These are phyloP conservation scores for Irpex lacteus DNA, from an alignment of 1,284 basidiomycete species.

Conservation along the genomic window DNA sequence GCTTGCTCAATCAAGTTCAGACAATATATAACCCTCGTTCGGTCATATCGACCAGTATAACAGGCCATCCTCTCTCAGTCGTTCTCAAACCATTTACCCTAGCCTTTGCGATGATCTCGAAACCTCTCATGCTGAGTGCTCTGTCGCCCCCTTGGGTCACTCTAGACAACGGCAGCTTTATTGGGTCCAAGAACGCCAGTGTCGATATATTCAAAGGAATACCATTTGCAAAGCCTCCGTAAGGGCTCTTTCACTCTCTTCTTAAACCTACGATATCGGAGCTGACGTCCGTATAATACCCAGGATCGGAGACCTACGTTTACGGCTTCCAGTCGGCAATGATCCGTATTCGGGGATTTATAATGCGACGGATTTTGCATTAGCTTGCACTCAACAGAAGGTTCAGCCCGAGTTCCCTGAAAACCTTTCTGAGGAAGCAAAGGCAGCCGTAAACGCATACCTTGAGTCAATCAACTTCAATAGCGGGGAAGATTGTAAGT, in stretches of 20 bases:
- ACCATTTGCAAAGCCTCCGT: conserved; percentile 6
- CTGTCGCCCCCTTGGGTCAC: not conserved
- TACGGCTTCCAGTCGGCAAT: conserved; percentile 44
- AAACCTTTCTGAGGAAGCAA: not conserved
- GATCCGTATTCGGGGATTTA: conserved; percentile 37
- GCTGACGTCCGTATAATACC: too few species aligned
- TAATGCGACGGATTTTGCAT: conserved; percentile 40
- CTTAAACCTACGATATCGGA: not conserved
- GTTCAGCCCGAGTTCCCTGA: not conserved
- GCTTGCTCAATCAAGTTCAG: too few species aligned
- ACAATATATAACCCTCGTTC: too few species aligned
- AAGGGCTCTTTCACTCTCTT: not conserved
- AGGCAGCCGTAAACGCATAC: not conserved
- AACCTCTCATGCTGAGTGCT: not conserved
- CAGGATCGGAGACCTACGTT: conserved; percentile 29
- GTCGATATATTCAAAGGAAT: not conserved
- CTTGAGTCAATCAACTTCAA: not conserved
- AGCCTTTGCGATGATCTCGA: too few species aligned
- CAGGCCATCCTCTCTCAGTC: too few species aligned
- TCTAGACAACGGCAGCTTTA: conserved; percentile 2
- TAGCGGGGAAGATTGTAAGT: conserved; percentile 10
- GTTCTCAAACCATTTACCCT: too few species aligned
- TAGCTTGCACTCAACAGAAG: conserved; percentile 48
- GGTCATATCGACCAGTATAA: too few species aligned
- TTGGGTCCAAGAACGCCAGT: not conserved